Evolutionary conservation across 1,139 yeast genomes (phyloP).

Genomic region (Hansenula lynferdii): DNA sequence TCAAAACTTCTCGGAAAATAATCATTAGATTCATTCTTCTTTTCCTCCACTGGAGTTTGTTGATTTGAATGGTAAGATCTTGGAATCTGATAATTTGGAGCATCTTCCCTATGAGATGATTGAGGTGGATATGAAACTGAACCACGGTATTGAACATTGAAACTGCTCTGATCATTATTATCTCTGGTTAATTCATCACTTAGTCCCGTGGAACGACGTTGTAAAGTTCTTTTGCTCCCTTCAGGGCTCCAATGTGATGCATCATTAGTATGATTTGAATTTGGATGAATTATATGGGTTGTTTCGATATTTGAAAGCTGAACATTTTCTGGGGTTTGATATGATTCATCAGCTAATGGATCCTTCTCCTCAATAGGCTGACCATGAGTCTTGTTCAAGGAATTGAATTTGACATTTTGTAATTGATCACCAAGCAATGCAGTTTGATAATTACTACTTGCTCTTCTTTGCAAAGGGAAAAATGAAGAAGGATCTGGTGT

Average conservation of each 20-base stretch:
- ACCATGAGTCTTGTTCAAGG: neutral
- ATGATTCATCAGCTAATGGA: neutral
- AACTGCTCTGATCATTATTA: no score
- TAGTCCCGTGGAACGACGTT: constrained; percentile 7
- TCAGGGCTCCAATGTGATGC: constrained; percentile 8
- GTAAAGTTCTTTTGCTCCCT: constrained; percentile 10
- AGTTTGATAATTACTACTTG: constrained; percentile 12
- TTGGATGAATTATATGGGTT: neutral
- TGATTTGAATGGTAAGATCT: constrained; percentile 17
- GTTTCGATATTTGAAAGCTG: neutral
- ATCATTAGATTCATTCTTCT: neutral
- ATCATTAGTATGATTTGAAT: neutral
- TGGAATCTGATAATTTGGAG: neutral
- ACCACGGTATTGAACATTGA: constrained; percentile 6
- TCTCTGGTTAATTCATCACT: neutral
- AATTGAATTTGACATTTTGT: neutral
- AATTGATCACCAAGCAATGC: constrained; percentile 8
- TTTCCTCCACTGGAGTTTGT: neutral
- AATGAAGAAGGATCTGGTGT: constrained; percentile 10
- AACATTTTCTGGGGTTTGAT: neutral
- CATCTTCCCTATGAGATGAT: neutral
- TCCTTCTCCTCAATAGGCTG: neutral
- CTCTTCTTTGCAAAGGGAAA: constrained; percentile 11
- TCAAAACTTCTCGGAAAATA: constrained; percentile 11
- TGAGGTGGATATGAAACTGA: constrained; percentile 3